Evolutionary conservation across 495 filamentous ascomycete species (phyloP).

Genomic region (Podospora appendiculata): DNA sequence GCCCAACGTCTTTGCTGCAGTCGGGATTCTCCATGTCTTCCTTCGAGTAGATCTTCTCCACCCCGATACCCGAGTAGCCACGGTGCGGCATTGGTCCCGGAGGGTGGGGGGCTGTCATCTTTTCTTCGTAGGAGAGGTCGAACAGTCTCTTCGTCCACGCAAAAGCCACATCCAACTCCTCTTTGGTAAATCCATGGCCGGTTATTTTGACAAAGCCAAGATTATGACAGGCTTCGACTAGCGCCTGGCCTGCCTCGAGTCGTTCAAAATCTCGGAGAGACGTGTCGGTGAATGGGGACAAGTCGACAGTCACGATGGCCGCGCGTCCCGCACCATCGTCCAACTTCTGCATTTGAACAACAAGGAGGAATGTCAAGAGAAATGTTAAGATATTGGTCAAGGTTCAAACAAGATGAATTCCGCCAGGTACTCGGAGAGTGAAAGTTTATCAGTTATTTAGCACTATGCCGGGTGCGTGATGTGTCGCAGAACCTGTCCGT

Average conservation of each 20-base stretch:
- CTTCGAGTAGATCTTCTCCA: slow-evolving; percentile 16
- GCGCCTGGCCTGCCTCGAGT: background rate
- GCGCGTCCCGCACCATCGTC: too few relatives aligned
- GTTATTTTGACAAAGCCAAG: slow-evolving; percentile 49
- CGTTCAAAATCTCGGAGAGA: background rate
- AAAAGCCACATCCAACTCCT: slow-evolving; percentile 42
- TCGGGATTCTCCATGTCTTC: slow-evolving; percentile 5
- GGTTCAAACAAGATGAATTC: too few relatives aligned
- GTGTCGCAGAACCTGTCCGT: too few relatives aligned
- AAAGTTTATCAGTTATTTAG: too few relatives aligned
- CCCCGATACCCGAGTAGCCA: slow-evolving; percentile 19
- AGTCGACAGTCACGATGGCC: background rate
- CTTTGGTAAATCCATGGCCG: slow-evolving; percentile 42
- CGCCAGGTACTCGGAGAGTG: too few relatives aligned
- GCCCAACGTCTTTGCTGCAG: slow-evolving; percentile 1
- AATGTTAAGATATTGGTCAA: too few relatives aligned
- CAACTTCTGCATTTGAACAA: too few relatives aligned
- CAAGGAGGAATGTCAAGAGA: too few relatives aligned
- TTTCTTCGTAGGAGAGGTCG: slow-evolving; percentile 18
- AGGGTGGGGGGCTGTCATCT: slow-evolving; percentile 23
- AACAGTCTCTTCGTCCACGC: slow-evolving; percentile 35
- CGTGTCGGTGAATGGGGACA: background rate
- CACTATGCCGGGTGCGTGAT: too few relatives aligned
- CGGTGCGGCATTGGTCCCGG: slow-evolving; percentile 17
- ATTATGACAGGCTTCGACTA: background rate